Percentiles rank a stretch among this genome's conserved stretches.
Conservation (phyloP, 1,139 yeast species). For the Zygosaccharomyces pseudobailii region DNA sequence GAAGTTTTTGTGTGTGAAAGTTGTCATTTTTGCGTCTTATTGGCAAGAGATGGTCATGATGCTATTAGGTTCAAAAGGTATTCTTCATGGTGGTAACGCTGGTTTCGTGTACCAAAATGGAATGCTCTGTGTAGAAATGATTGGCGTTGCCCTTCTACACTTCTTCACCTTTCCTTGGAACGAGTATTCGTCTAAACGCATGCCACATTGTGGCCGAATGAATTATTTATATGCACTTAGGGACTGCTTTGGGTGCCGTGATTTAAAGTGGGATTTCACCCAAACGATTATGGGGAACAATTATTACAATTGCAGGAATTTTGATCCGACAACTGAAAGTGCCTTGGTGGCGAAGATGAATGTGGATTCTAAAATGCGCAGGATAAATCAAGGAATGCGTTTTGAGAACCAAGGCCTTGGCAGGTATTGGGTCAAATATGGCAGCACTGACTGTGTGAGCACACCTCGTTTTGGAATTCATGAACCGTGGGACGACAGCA, state of each 20-base stretch:
- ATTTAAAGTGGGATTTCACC: slow-evolving; percentile 71
- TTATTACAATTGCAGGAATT: slow-evolving; percentile 73
- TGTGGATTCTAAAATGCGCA: slow-evolving; percentile 59
- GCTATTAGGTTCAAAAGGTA: slow-evolving; percentile 51
- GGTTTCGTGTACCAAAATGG: slow-evolving; percentile 71
- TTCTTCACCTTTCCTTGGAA: slow-evolving; percentile 77
- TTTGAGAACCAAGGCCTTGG: slow-evolving; percentile 73
- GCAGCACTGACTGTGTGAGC: slow-evolving; percentile 18
- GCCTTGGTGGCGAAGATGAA: slow-evolving; percentile 65
- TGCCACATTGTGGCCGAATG: slow-evolving; percentile 67
- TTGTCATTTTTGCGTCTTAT: slow-evolving; percentile 90
- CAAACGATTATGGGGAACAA: slow-evolving; percentile 65
- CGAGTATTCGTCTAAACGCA: slow-evolving; percentile 56
- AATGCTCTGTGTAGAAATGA: slow-evolving; percentile 74
- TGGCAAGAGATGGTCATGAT: slow-evolving; percentile 88
- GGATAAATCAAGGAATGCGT: slow-evolving; percentile 79
- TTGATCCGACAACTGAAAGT: slow-evolving; percentile 63
- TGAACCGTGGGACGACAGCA: slow-evolving; percentile 48
- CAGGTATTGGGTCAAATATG: slow-evolving; percentile 67
- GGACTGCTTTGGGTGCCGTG: slow-evolving; percentile 74
- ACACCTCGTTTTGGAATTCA: slow-evolving; percentile 19
- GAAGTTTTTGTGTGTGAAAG: slow-evolving; percentile 86
- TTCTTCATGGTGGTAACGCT: slow-evolving; percentile 40
- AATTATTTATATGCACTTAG: slow-evolving; percentile 56
- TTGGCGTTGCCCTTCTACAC: slow-evolving; percentile 84